These are phyloP conservation scores for Penicillium flavigenum DNA, from an alignment of 495 filamentous ascomycete genomes.

Conservation along the genomic window DNA sequence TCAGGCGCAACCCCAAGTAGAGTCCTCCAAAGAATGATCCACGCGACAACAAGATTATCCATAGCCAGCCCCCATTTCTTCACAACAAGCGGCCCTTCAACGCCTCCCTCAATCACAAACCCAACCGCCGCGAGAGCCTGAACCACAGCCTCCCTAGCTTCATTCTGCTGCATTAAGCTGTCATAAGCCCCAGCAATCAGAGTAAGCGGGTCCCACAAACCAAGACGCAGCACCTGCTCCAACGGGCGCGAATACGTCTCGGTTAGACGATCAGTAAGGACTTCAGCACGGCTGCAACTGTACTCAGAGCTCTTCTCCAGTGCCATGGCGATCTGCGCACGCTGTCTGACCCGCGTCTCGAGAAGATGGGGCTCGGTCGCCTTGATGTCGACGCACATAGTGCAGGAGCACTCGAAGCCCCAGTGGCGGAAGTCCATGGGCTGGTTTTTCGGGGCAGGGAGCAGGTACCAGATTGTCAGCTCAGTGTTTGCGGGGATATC, in stretches of 20 bases:
- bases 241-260: constrained; percentile 30
- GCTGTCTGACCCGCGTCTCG: constrained; percentile 6
- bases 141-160: constrained; percentile 22
- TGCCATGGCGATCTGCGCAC: neutral
- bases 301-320: constrained; percentile 13
- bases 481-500: constrained; percentile 50
- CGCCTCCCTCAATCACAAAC: constrained; percentile 27
- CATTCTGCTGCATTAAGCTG: neutral
- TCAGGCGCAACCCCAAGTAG: constrained; percentile 32
- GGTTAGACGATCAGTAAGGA: constrained; percentile 19
- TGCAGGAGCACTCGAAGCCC: constrained; percentile 49
- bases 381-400: constrained; percentile 36
- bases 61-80: constrained; percentile 41
- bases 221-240: constrained; percentile 26
- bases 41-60: constrained; percentile 26
- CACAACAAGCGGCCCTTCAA: constrained; percentile 30
- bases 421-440: constrained; percentile 29
- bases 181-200: constrained; percentile 19
- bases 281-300: neutral
- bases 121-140: constrained; percentile 28
- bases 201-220: constrained; percentile 26
- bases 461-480: constrained; percentile 37
- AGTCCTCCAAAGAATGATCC: constrained; percentile 31
- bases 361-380: neutral
- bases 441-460: constrained; percentile 26